A percentile compares a stretch with the other conserved stretches of the same genome.
phyloP scores from a whole-genome alignment of 2,329 filamentous ascomycete species.

The Fusarium annulatum region DNA sequence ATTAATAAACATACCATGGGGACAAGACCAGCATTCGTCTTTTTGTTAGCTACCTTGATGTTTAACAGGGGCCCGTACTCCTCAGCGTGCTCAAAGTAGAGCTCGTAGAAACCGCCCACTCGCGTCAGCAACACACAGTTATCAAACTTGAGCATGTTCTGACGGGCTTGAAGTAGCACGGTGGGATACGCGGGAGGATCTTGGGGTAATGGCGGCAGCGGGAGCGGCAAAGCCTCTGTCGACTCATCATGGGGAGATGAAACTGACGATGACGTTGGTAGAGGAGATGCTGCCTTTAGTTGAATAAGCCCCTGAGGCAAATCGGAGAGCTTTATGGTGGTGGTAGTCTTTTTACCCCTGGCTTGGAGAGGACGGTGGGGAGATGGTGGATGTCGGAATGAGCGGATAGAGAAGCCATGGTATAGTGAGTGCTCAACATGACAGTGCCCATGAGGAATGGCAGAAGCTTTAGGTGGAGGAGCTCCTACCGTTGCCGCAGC shows the following conservation, averaged over 20 bases:
- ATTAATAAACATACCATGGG: slow-evolving; percentile 74
- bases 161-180: slow-evolving; percentile 86
- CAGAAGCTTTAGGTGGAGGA: slow-evolving; percentile 6
- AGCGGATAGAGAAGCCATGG: slow-evolving; percentile 28
- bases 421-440: slow-evolving; percentile 5
- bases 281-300: slow-evolving; percentile 29
- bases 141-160: slow-evolving; percentile 89
- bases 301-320: slow-evolving; percentile 64
- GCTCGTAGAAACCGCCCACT: slow-evolving; percentile 95
- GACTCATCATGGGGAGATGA: slow-evolving; percentile 24
- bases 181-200: slow-evolving; percentile 76
- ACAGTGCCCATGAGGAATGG: background rate
- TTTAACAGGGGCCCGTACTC: slow-evolving; percentile 87
- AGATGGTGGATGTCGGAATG: slow-evolving; percentile 38
- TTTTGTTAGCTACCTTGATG: slow-evolving; percentile 85
- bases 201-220: slow-evolving; percentile 49
- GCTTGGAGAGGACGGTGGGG: slow-evolving; percentile 36
- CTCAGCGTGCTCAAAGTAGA: slow-evolving; percentile 96
- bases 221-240: slow-evolving; percentile 18
- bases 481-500: slow-evolving; percentile 1
- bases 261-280: slow-evolving; percentile 31
- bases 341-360: slow-evolving; percentile 66
- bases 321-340: slow-evolving; percentile 65
- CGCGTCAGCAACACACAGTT: slow-evolving; percentile 92
- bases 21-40: slow-evolving; percentile 80